Evolutionary conservation across 2,329 filamentous ascomycete genomes (phyloP).

Genomic region (Fusarium incarnatum): DNA sequence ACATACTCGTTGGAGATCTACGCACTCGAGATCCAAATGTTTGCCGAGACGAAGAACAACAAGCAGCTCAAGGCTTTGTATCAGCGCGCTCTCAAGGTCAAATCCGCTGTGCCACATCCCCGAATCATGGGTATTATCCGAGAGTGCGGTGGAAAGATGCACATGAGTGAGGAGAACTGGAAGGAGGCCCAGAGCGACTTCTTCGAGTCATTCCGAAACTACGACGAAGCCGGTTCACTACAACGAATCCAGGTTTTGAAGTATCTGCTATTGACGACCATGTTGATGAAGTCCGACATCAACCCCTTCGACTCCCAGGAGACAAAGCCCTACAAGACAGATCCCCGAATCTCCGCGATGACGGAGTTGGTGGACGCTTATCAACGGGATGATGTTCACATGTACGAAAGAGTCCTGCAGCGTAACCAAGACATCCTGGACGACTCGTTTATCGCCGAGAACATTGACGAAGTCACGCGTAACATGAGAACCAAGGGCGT

Average conservation of each 20-base stretch:
- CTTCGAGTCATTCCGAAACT: conserved; percentile 98
- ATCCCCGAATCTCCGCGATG: conserved; percentile 96
- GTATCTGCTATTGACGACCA: conserved; percentile 94
- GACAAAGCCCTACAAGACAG: conserved; percentile 97
- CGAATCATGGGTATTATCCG: conserved; percentile 99
- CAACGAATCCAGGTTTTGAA: conserved; percentile 98
- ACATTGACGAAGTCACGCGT: conserved; percentile 98
- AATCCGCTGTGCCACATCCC: conserved; percentile 96
- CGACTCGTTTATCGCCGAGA: conserved; percentile 97
- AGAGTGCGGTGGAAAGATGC: conserved; percentile 99
- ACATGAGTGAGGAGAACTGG: conserved; percentile 99
- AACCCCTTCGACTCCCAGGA: conserved; percentile 99
- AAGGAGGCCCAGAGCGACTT: conserved; percentile 97
- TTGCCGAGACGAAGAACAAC: conserved; percentile 95
- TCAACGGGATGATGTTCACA: conserved; percentile 92
- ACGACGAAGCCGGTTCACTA: conserved; percentile 95
- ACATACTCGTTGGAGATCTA: conserved; percentile 97
- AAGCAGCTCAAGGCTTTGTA: conserved; percentile 95
- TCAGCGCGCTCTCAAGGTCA: conserved; percentile 88
- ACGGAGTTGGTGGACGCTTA: conserved; percentile 97
- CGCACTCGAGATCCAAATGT: conserved; percentile 98
- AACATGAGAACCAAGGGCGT: conserved; percentile 98
- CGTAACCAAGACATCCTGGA: conserved; percentile 89
- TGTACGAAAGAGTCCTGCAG: conserved; percentile 88
- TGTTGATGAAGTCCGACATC: conserved; percentile 98